Evolutionary conservation across 345 rosid species (phyloP), one percentile per base, ranked within the genome.

Genomic region (Iberis pinnata): DNA sequence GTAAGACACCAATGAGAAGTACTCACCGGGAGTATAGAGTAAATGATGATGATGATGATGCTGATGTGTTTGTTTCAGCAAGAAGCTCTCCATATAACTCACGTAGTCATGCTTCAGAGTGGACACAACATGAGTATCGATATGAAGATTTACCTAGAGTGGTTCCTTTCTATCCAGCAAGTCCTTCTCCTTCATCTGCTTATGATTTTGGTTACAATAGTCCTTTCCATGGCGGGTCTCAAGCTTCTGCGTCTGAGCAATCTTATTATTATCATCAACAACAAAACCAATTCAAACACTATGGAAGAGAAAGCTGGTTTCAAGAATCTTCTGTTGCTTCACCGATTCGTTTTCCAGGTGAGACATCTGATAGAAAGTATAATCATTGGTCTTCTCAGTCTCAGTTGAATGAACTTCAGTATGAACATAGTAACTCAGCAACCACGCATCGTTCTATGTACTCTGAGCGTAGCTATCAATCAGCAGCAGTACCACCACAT

Each of bases 1-100:
- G 51, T 16, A 39, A 41, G 40, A 44, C 44, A 33, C 36, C 64
- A 27, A 49, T 75, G 38, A 59, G 65, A 43, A 76, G 63, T 58
- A 71, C 69, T 44, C 58, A 68, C 36, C 77, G 59, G 58, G 80
- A 80, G 38, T 80, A 76, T 61, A 80, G 33, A 51, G 72, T n/a
- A 65, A 72, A 61, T 56, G 78, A 63, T 39, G 38, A 50, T 29
- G 55, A 67, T 36, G 43, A 40, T 33, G 71, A 17, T 49, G 41
- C 18, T 2, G 53, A 42, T 45, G 68, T 52, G 5, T 60, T 43
- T 22, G 25, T 6, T 22, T 22, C 25, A 22, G 25, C 25, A 22
- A 22, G 25, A 22, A 22, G 25, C 25, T 22, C 25, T 22, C 25
- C 25, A 22, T 22, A 22, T 67, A 46, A 60, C 61, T 31, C 66